Conservation (phyloP, 306 rosid genomes). For the Cucumis hystrix region DNA sequence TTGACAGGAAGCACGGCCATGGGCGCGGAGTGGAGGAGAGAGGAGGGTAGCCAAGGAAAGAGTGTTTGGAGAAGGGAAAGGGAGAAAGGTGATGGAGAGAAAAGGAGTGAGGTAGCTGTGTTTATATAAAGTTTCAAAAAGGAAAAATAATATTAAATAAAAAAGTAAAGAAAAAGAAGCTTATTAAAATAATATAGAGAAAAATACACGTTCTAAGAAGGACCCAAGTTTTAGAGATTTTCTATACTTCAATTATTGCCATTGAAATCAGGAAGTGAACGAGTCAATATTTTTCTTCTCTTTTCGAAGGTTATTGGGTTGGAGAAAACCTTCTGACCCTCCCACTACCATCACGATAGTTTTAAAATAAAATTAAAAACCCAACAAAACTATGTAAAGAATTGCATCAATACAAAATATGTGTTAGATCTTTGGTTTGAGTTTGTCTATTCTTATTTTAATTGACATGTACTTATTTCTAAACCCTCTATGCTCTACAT, state of each 20-base stretch:
- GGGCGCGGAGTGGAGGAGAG: background rate
- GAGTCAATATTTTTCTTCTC: background rate
- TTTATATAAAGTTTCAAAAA: background rate
- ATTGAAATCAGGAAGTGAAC: background rate
- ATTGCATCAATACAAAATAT: too few relatives aligned
- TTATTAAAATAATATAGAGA: background rate
- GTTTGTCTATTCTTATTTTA: too few relatives aligned
- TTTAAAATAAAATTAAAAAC: too few relatives aligned
- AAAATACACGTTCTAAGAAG: background rate
- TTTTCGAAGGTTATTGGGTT: background rate
- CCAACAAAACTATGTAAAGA: too few relatives aligned
- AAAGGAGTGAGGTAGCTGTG: background rate
- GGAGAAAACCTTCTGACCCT: too few relatives aligned
- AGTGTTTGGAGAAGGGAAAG: background rate
- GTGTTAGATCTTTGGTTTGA: too few relatives aligned
- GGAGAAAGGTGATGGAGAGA: background rate
- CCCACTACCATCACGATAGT: too few relatives aligned
- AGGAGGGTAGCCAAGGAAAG: too few relatives aligned
- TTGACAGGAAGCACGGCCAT: constrained; percentile 4
- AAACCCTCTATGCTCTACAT: too few relatives aligned
- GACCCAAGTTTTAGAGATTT: background rate
- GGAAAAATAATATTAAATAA: background rate
- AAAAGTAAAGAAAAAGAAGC: background rate
- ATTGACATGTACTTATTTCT: too few relatives aligned
- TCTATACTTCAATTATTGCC: background rate